A percentile compares a stretch with the other conserved stretches of the same genome.
Evolutionary conservation across 83 land plant genomes (phyloP).

Genomic region (Diphasiastrum complanatum): DNA sequence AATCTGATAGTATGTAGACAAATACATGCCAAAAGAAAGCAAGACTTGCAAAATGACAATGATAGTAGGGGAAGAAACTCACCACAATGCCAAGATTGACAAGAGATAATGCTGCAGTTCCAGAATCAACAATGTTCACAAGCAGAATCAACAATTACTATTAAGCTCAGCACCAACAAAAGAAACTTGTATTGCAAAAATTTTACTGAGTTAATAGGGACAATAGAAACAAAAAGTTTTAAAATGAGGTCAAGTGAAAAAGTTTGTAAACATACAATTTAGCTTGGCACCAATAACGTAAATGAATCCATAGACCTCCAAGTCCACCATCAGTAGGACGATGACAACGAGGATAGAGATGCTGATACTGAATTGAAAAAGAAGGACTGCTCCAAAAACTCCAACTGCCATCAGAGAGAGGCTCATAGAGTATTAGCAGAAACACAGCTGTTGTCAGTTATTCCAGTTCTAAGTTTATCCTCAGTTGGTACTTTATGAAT

Average conservation of each 20-base stretch:
- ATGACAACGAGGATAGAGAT: constrained; percentile 32
- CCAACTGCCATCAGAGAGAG: constrained; percentile 26
- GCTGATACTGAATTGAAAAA: constrained; percentile 40
- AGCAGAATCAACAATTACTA: not conserved
- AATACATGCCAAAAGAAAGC: no score
- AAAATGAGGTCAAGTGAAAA: not conserved
- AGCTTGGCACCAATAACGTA: constrained; percentile 42
- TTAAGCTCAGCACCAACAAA: not conserved
- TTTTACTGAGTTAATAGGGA: not conserved
- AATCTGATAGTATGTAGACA: no score
- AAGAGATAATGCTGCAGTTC: constrained; percentile 37
- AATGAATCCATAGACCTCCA: constrained; percentile 43
- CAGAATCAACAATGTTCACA: not conserved
- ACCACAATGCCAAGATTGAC: constrained; percentile 50
- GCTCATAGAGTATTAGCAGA: no score
- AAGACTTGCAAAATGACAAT: no score
- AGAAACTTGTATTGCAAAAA: not conserved
- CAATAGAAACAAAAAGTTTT: not conserved
- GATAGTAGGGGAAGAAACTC: not conserved
- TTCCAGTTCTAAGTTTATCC: no score
- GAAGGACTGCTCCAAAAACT: constrained; percentile 38
- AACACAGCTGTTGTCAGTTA: no score
- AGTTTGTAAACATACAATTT: constrained; percentile 22
- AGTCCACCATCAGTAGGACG: constrained; percentile 39
- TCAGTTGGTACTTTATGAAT: no score